Evolutionary conservation across 495 filamentous ascomycete genomes (phyloP).

Genomic region (Penicillium psychrofluorescens): DNA sequence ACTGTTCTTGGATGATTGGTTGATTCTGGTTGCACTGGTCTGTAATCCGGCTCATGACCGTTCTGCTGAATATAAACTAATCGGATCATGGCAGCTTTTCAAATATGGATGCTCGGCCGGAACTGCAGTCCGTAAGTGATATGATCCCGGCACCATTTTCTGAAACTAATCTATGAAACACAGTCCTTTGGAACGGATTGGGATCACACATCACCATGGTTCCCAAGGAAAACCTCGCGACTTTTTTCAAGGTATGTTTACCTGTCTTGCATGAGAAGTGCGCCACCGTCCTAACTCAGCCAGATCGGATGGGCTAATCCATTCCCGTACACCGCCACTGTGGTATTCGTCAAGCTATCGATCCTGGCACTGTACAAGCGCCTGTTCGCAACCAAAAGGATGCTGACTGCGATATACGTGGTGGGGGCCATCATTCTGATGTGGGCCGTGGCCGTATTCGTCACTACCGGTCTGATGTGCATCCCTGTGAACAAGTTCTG

Average conservation of each 20-base stretch:
- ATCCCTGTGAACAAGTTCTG: slow-evolving; percentile 26
- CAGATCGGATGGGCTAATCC: slow-evolving; percentile 22
- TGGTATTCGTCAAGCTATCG: slow-evolving; percentile 34
- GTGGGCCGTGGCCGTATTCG: slow-evolving; percentile 22
- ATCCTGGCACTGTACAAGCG: slow-evolving; percentile 36
- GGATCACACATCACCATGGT: slow-evolving; percentile 28
- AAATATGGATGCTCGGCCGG: slow-evolving; percentile 29
- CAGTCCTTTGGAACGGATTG: slow-evolving; percentile 25
- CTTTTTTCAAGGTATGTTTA: slow-evolving; percentile 21
- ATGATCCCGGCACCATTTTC: not conserved
- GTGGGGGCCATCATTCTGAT: slow-evolving; percentile 20
- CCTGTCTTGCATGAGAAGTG: not conserved
- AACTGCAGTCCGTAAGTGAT: slow-evolving; percentile 18
- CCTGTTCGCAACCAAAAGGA: slow-evolving; percentile 21
- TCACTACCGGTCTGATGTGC: slow-evolving; percentile 24
- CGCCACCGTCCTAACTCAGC: not conserved
- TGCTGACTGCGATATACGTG: slow-evolving; percentile 18
- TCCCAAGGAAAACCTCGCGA: slow-evolving; percentile 16
- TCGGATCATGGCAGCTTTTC: slow-evolving; percentile 12
- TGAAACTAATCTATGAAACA: not conserved
- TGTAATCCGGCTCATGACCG: no score
- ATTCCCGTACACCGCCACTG: slow-evolving; percentile 22
- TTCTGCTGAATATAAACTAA: no score
- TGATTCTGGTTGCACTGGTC: slow-evolving; percentile 31
- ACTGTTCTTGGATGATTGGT: slow-evolving; percentile 28